Conservation (phyloP, 2,329 filamentous ascomycete genomes). For the Fusarium clavum region DNA sequence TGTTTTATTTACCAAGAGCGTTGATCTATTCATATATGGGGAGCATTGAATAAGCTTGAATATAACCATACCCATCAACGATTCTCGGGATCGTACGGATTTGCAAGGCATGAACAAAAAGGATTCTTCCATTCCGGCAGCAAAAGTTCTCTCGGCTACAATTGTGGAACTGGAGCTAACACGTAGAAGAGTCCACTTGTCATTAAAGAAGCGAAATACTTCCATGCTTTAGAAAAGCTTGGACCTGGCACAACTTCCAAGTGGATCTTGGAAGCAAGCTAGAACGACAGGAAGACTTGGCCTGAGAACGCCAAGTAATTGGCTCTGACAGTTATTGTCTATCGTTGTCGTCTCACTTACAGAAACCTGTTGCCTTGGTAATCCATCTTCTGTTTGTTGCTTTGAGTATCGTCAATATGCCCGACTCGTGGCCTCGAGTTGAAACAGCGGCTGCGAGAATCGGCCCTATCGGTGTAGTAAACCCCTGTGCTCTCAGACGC, state of each 20-base stretch:
- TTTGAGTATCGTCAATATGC: not conserved
- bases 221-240: not conserved
- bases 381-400: not conserved
- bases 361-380: rapidly evolving
- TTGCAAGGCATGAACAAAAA: not conserved
- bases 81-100: rapidly evolving
- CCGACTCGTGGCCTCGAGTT: not conserved
- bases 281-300: not conserved
- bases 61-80: not conserved
- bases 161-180: not conserved
- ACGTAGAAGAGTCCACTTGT: not conserved
- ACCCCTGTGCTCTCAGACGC: not conserved
- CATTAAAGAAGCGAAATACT: not conserved
- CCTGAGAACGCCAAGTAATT: not conserved
- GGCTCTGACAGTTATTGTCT: not conserved
- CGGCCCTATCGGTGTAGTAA: not conserved
- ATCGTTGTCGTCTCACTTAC: not conserved
- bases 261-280: not conserved
- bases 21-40: too few relatives aligned
- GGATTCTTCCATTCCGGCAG: not conserved
- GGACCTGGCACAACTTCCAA: not conserved
- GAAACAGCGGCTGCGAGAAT: not conserved
- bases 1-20: too few relatives aligned
- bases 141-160: not conserved
- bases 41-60: not conserved